Base-by-base conservation (phyloP, 306 rosid genomes). In the Quercus engelmannii region DNA sequence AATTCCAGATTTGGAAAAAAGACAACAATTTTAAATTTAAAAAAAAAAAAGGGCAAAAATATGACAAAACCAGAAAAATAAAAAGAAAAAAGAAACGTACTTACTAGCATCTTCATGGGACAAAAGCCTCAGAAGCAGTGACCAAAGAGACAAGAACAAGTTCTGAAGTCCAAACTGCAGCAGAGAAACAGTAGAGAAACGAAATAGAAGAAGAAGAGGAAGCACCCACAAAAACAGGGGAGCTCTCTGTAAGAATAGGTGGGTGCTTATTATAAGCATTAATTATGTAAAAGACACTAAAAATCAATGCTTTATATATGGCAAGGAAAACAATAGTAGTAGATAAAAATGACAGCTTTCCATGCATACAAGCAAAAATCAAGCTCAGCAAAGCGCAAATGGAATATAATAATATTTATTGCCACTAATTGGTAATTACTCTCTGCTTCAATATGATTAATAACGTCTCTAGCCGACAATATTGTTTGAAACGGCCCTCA, bases 381-480 rank as follows among this genome's bases (percentile, higher is more conserved):
- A 68, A 41, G 77, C 55, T 62, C 13, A 54, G 41, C 5, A 18
- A 75, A 81, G 73, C 63, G 61, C 69, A 59, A 26, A 19, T 65
- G 14, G 79, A 74, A 84, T 35, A 41, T 30, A 49, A 69, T 75
- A 70, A 74, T 33, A 86, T 71, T 78, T 85, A 84, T 83, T 78
- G 85, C 63, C 80, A 85, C 76, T 85, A 87, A 91, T 82, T 81
- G 81, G 76, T n/a, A 80, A 86, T 87, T 77, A 79, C 79, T 71
- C 41, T 11, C 52, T 35, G 43, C 74, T 79, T 78, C 68, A 77
- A 80, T 67, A 88, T 92, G 92, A 91, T 90, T 86, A 90, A 80
- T 87, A 93, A 88, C 92, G 92, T 91, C 86, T 91, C 74, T 88
- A 83, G 90, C 99, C 97, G 97, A 94, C 97, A 92, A 81, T 79